Percentiles rank a stretch among this genome's conserved stretches.
phyloP scores from a whole-genome alignment of 176 grass and related monocot genomes.

The Ampelocalamus luodianensis region DNA sequence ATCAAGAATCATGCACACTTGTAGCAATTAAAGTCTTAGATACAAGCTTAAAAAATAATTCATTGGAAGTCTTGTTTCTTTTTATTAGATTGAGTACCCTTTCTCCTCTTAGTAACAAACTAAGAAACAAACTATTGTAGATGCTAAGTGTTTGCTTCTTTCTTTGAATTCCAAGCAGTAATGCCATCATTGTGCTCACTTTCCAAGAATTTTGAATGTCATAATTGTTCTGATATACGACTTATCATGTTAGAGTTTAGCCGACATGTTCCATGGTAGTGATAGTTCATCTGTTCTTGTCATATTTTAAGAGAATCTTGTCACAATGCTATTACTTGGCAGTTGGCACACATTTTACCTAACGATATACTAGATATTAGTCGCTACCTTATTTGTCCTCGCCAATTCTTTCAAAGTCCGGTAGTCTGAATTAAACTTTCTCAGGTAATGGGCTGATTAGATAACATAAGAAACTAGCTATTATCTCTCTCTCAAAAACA shows the following conservation, averaged over 20 bases:
- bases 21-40: no score
- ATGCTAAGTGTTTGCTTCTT: conserved; percentile 45
- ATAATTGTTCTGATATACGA: conserved; percentile 2
- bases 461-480: neutral
- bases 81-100: no score
- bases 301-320: conserved; percentile 8
- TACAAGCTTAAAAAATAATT: no score
- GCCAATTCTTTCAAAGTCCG: neutral
- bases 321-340: neutral
- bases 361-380: neutral
- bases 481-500: neutral
- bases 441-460: neutral
- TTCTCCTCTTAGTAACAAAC: no score
- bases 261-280: neutral
- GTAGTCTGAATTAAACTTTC: conserved; percentile 1
- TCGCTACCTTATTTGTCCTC: neutral
- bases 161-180: conserved; percentile 38
- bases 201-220: conserved; percentile 1
- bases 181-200: conserved; percentile 2
- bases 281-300: neutral
- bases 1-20: no score
- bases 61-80: no score
- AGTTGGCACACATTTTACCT: neutral
- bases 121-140: no score
- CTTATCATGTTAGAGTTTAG: conserved; percentile 16